Evolutionary conservation across 768 basidiomycete genomes (phyloP), one percentile per base, ranked within the genome.

Genomic region (Lentinula sp.): DNA sequence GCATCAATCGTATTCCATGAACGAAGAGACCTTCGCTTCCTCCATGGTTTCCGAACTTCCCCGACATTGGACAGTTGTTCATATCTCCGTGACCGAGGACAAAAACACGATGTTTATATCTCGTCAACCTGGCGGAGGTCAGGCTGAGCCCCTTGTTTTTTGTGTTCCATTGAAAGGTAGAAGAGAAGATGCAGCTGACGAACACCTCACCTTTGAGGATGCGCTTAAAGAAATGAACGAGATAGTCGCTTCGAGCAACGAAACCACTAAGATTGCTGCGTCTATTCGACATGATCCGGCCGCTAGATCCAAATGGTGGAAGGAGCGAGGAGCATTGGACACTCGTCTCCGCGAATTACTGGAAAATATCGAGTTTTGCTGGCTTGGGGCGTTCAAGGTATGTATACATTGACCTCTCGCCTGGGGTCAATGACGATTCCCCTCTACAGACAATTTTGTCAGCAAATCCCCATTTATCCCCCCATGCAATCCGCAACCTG

Each of bases 361-460:
- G 37, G 84, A 85, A 64, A 93, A 88, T 64, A 87, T 99, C 48
- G 97, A 98, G 70, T 95, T 91, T 66, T 94, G 91, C 68, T 98
- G 97, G 97, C 79, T 99, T 2, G 96, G 97, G 1, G 94, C 90
- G 20, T 98, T 97, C 83, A 98, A 98, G 86, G 95, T 95, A 54
- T 37, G 79, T 67, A 3, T 20, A 61, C 15, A 36, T 35, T 18
- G 37, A 37, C 35, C 54, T 35, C 13, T 6, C 41, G 49, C 35
- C 57, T 42, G 37, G 60, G 54, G 46, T 53, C 28, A 3, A 28
- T 28, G 28, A 28, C 28, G 28, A 49, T 50, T 41, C 42, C 59
- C 13, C 52, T 16, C 28, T 35, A 18, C 54, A 90, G 90, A 86
- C 87, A 1, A 86, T 90, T 67, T 75, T 86, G 35, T 84, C 80